Evolutionary conservation across 805 yeast genomes (phyloP).

Genomic region (Lachancea mirantina): DNA sequence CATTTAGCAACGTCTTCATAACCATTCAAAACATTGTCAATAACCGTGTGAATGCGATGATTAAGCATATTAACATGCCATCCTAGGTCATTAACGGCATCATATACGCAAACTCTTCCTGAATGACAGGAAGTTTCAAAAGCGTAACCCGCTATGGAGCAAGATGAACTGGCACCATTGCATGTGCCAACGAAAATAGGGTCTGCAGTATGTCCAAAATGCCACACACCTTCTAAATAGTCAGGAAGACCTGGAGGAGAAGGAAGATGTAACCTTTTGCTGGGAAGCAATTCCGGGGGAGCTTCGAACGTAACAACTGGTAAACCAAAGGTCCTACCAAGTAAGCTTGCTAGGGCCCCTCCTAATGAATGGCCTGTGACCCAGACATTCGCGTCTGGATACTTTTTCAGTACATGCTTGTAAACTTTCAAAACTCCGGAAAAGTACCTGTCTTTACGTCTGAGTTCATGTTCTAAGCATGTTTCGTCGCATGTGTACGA

Average conservation of each 20-base stretch:
- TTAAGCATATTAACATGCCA: conserved; percentile 86
- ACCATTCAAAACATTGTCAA: conserved; percentile 63
- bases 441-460: conserved; percentile 73
- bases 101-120: conserved; percentile 81
- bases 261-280: conserved; percentile 80
- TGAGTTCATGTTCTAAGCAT: conserved; percentile 73
- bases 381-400: conserved; percentile 77
- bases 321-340: conserved; percentile 84
- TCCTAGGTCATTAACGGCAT: conserved; percentile 80
- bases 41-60: conserved; percentile 86
- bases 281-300: conserved; percentile 84
- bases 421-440: conserved; percentile 72
- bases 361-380: conserved; percentile 93
- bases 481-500: conserved; percentile 83
- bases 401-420: conserved; percentile 55
- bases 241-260: conserved; percentile 84
- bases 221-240: conserved; percentile 82
- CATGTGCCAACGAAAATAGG: conserved; percentile 96
- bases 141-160: conserved; percentile 91
- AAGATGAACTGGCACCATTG: conserved; percentile 83
- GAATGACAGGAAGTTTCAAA: conserved; percentile 95
- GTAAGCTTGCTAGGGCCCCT: conserved; percentile 71
- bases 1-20: conserved; percentile 79
- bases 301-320: conserved; percentile 91
- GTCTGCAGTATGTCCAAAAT: conserved; percentile 93